Evolutionary conservation across 345 rosid species (phyloP).

Genomic region (Citrus glauca): DNA sequence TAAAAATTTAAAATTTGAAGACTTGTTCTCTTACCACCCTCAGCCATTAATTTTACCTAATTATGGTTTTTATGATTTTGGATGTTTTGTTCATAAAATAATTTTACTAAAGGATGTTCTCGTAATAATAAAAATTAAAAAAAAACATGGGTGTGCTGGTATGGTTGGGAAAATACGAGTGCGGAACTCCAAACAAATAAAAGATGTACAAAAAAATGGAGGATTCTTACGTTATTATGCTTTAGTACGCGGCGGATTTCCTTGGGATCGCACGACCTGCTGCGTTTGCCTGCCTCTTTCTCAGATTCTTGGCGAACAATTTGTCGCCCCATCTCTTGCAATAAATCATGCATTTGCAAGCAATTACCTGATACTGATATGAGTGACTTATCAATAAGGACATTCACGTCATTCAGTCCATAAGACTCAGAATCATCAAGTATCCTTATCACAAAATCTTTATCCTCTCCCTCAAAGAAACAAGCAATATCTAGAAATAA

Average conservation of each 20-base stretch:
- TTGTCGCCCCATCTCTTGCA: constrained; percentile 22
- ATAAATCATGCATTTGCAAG: constrained; percentile 37
- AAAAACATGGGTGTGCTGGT: too few species aligned
- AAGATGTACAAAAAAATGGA: too few species aligned
- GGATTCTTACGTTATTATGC: neutral
- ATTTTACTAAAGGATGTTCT: too few species aligned
- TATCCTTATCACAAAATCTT: constrained; percentile 13
- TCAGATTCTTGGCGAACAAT: constrained; percentile 1
- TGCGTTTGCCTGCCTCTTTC: constrained; percentile 5
- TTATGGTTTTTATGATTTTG: too few species aligned
- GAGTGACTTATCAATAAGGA: constrained; percentile 31
- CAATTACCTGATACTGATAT: constrained; percentile 18
- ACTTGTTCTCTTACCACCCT: too few species aligned
- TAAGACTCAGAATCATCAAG: neutral
- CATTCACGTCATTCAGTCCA: neutral
- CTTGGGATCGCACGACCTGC: constrained; percentile 3
- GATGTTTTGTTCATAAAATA: too few species aligned
- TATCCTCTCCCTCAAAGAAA: constrained; percentile 27
- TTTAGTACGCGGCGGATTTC: neutral
- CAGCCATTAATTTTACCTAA: too few species aligned
- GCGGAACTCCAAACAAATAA: neutral
- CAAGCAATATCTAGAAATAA: constrained; percentile 46
- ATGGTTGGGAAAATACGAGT: too few species aligned
- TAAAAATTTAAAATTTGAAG: too few species aligned
- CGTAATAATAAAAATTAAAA: too few species aligned